These are phyloP conservation scores for Pichia paraexigua DNA, from an alignment of 805 yeast genomes.

Conservation along the genomic window DNA sequence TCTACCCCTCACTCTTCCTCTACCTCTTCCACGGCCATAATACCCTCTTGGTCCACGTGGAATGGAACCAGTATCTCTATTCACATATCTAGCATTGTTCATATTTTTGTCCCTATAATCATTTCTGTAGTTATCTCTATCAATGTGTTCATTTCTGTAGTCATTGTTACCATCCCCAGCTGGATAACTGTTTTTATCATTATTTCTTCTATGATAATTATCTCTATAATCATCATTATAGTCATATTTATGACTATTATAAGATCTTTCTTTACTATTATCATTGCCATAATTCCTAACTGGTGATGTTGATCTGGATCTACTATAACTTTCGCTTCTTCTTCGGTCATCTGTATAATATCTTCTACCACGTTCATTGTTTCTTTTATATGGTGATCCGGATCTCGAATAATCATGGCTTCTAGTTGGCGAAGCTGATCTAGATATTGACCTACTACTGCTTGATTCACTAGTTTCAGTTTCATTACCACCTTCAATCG, in stretches of 20 bases:
- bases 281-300: neutral
- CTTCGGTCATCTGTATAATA: neutral
- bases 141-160: neutral
- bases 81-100: neutral
- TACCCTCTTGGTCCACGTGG: neutral
- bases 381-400: neutral
- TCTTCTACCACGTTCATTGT: neutral
- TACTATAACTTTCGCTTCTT: constrained; percentile 8
- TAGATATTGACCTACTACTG: constrained; percentile 11
- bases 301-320: constrained; percentile 13
- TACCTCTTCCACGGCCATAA: neutral
- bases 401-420: constrained; percentile 16
- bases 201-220: too few species aligned
- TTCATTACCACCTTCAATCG: constrained; percentile 10
- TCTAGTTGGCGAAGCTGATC: constrained; percentile 12
- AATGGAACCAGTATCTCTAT: neutral
- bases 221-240: neutral
- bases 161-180: neutral
- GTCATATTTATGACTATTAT: neutral
- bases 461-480: constrained; percentile 1
- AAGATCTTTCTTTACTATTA: neutral
- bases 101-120: neutral
- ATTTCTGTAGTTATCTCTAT: neutral
- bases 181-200: neutral
- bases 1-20: neutral